Conservation (phyloP, 2,329 filamentous ascomycete genomes). For the Cladosporium halotolerans region DNA sequence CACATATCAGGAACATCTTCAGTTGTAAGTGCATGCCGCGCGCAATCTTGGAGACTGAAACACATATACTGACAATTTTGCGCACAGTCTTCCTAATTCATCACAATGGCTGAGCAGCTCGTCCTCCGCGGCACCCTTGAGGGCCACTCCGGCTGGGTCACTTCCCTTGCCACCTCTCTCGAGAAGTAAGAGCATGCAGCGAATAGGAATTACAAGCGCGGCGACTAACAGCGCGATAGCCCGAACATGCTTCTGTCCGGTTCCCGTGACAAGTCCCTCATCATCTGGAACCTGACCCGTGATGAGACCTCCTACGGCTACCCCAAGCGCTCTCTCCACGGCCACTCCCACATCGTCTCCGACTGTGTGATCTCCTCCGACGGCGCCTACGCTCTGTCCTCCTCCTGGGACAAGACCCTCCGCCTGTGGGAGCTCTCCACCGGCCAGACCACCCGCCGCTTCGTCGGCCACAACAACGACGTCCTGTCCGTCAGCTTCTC, state of each 20-base stretch:
- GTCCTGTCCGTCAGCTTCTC: constrained; percentile 99
- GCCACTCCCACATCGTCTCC: constrained; percentile 99
- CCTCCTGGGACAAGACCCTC: constrained; percentile 99
- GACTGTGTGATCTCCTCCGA: constrained; percentile 99
- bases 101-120: constrained; percentile 36
- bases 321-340: constrained; percentile 97
- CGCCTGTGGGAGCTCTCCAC: constrained; percentile 98
- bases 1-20: constrained; percentile 3
- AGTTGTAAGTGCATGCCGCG: constrained; percentile 1
- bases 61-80: constrained; percentile 1
- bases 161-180: constrained; percentile 93
- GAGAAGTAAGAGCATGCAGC: constrained; percentile 66
- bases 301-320: constrained; percentile 97
- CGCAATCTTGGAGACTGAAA: neutral
- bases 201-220: constrained; percentile 7
- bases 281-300: constrained; percentile 99
- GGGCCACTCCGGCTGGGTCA: constrained; percentile 99
- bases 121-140: constrained; percentile 40
- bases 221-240: constrained; percentile 42
- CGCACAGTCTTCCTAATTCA: constrained; percentile 14
- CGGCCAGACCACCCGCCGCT: constrained; percentile 93
- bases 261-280: constrained; percentile 96
- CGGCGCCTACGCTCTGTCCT: constrained; percentile 96
- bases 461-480: constrained; percentile 99
- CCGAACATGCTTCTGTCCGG: constrained; percentile 99